Conservation (phyloP, 2,329 filamentous ascomycete species). For the Anthostomella pinea region DNA sequence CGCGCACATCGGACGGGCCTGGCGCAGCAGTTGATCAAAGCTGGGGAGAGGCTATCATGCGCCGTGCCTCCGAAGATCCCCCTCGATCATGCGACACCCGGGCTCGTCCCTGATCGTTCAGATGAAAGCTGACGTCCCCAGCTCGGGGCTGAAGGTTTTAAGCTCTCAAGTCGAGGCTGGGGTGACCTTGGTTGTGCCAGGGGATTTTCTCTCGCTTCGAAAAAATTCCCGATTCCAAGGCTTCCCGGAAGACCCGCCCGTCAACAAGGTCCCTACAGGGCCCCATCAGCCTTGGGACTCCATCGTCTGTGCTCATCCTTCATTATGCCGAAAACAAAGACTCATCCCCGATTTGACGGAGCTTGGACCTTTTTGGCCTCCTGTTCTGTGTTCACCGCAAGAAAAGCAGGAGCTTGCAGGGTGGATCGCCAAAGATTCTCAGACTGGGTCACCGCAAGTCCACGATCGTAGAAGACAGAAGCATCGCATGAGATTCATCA, state of each 20-base stretch:
- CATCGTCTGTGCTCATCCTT: constrained; percentile 28
- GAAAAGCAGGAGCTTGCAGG: constrained; percentile 6
- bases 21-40: constrained; percentile 2
- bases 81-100: not conserved
- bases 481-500: no score
- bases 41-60: constrained; percentile 4
- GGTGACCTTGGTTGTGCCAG: not conserved
- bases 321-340: no score
- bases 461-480: no score
- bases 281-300: constrained; percentile 15
- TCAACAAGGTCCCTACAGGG: constrained; percentile 19
- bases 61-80: not conserved
- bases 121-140: not conserved
- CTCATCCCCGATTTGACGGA: no score
- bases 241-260: constrained; percentile 20
- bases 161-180: constrained; percentile 1
- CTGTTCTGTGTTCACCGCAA: constrained; percentile 23
- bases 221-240: constrained; percentile 4
- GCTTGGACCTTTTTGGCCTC: no score
- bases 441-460: constrained; percentile 13
- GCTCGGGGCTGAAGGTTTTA: not conserved
- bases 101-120: constrained; percentile 2
- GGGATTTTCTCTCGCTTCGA: constrained; percentile 5
- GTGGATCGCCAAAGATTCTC: constrained; percentile 4
- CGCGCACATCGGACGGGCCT: constrained; percentile 1